Evolutionary conservation across 495 filamentous ascomycete genomes (phyloP), one percentile per base, ranked within the genome.

Genomic region (Aspergillus carlsbadensis): DNA sequence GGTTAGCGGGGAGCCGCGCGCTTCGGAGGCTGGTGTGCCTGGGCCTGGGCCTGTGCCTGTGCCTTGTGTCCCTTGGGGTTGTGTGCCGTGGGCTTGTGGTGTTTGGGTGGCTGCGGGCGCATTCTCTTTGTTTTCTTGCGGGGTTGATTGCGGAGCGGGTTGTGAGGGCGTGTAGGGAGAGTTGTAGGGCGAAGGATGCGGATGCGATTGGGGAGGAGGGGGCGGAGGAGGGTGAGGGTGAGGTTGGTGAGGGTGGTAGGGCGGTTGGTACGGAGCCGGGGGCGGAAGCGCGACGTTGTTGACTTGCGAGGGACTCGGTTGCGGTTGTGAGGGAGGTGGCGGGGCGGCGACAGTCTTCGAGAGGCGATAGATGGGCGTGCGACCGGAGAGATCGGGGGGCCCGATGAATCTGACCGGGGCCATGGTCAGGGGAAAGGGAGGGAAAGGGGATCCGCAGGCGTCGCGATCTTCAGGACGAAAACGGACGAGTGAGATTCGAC

Each of bases 281-380:
- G 34, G 53, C 8, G 20, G 45, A 3, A 24, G 8, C 29, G 36
- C 11, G 26, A 22, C 5, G 20, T 50, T 6, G 44, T 47, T 34
- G 44, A 47, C 44, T 7, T 34, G 29, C 29, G 26, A 15, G 13
- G 34, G 47, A 21, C 18, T 39, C 31, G 47, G 34, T 13, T 52
- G 45, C 8, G 42, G 37, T 17, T 24, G 37, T 26, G 51, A 39
- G 1, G 40, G 3, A 31, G 52, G 45, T n/a, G 37, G 20, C 31
- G 52, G n/a, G 35, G 34, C 17, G 11, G n/a, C n/a, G n/a, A n/a
- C n/a, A n/a, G 29, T 45, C 29, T 52, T 52, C 29, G 18, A 52
- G 39, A 52, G 56, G 22, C 56, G 49, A 34, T 58, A 58, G 41
- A 58, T 58, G 6, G 56, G 56, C 3, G 56, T 58, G 31, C 56